phyloP scores from a whole-genome alignment of 345 rosid species.

The Citrus hindsii region DNA sequence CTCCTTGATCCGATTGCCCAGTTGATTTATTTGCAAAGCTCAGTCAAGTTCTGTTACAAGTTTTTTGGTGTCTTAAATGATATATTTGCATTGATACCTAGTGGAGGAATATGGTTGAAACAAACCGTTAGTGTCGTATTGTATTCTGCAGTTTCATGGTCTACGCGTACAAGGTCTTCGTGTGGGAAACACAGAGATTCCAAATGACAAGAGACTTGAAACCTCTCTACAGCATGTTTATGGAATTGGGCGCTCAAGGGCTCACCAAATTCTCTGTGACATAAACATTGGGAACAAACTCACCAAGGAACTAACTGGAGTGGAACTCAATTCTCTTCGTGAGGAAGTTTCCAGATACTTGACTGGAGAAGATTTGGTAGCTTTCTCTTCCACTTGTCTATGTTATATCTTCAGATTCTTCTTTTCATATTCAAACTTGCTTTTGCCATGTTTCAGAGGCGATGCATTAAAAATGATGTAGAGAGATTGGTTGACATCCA shows the following conservation, averaged over 20 bases:
- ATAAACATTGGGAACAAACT: slow-evolving; percentile 61
- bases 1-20: neutral
- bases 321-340: slow-evolving; percentile 61
- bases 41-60: neutral
- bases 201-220: slow-evolving; percentile 50
- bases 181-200: slow-evolving; percentile 67
- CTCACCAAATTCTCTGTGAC: slow-evolving; percentile 61
- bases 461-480: slow-evolving; percentile 61
- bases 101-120: neutral
- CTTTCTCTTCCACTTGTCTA: neutral
- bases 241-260: slow-evolving; percentile 63
- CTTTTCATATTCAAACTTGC: neutral
- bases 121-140: neutral
- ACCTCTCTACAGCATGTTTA: slow-evolving; percentile 64
- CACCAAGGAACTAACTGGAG: slow-evolving; percentile 62
- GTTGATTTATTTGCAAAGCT: neutral
- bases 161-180: slow-evolving; percentile 51
- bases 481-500: slow-evolving; percentile 75
- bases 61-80: neutral
- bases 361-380: slow-evolving; percentile 65
- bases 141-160: slow-evolving; percentile 38
- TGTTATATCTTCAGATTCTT: neutral
- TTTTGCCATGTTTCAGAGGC: slow-evolving; percentile 42
- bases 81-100: neutral
- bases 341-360: slow-evolving; percentile 59